Conservation (phyloP, 1,284 basidiomycete genomes). For the Schizophyllum amplum region DNA sequence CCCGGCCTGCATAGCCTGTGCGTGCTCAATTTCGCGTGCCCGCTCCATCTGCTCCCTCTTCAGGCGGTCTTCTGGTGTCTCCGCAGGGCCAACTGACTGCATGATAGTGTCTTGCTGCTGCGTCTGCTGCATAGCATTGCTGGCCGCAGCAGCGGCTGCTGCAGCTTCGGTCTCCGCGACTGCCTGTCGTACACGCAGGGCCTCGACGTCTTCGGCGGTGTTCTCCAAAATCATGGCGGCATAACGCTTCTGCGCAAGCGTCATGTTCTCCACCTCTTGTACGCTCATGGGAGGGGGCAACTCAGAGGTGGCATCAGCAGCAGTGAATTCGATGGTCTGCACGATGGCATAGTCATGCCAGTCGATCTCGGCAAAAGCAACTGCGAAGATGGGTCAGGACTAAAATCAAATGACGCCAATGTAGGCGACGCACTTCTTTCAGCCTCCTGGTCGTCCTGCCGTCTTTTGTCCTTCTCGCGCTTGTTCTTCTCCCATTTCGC, state of each 20-base stretch:
- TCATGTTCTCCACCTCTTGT: constrained; percentile 94
- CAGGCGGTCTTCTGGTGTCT: constrained; percentile 54
- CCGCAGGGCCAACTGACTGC: constrained; percentile 40
- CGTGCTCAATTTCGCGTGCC: constrained; percentile 67
- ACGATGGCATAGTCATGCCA: constrained; percentile 99
- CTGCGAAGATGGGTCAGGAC: constrained; percentile 27
- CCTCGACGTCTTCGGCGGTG: constrained; percentile 77
- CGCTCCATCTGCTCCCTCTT: constrained; percentile 73
- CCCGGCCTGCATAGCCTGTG: constrained; percentile 71
- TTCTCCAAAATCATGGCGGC: constrained; percentile 98
- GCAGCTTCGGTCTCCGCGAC: constrained; percentile 74
- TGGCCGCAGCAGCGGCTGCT: constrained; percentile 40
- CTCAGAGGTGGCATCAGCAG: constrained; percentile 84
- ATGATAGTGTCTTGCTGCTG: not conserved
- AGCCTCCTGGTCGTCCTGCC: constrained; percentile 85
- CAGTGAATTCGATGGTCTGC: constrained; percentile 97
- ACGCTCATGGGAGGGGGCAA: constrained; percentile 93
- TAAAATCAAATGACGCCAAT: constrained; percentile 5
- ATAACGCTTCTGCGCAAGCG: constrained; percentile 95
- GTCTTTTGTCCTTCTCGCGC: constrained; percentile 78
- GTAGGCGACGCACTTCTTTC: constrained; percentile 58
- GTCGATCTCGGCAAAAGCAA: constrained; percentile 93
- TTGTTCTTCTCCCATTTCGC: constrained; percentile 87
- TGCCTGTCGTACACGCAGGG: constrained; percentile 68
- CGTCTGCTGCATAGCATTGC: not conserved